A percentile compares a stretch with the other conserved stretches of the same genome.
These are phyloP conservation scores for Hypoxylon sp. DNA, from an alignment of 2,329 filamentous ascomycete species.

Conservation along the genomic window DNA sequence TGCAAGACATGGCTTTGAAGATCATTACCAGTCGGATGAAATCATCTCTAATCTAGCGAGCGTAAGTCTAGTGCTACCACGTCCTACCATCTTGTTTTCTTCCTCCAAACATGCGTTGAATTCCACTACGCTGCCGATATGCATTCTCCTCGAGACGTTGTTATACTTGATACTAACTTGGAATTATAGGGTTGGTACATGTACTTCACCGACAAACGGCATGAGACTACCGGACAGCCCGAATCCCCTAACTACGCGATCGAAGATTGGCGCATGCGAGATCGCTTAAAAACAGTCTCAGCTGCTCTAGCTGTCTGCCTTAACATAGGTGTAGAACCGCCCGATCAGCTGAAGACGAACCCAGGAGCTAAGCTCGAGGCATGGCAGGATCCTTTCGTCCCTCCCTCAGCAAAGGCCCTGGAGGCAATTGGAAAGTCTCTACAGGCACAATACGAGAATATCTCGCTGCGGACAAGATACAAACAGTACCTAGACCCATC, in stretches of 20 bases:
- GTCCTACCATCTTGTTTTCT: background rate
- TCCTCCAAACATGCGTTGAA: slow-evolving; percentile 6
- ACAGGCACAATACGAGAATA: slow-evolving; percentile 95
- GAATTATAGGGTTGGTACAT: slow-evolving; percentile 91
- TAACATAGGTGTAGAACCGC: slow-evolving; percentile 97
- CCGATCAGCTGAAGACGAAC: slow-evolving; percentile 94
- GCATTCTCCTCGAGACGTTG: background rate
- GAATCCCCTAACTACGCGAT: slow-evolving; percentile 74
- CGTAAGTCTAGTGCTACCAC: slow-evolving; percentile 62
- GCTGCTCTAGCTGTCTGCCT: slow-evolving; percentile 93
- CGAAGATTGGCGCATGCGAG: slow-evolving; percentile 97
- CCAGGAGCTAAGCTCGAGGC: slow-evolving; percentile 95
- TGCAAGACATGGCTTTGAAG: slow-evolving; percentile 88
- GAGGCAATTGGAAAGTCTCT: slow-evolving; percentile 96
- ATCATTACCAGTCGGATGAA: slow-evolving; percentile 90
- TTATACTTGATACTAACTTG: slow-evolving; percentile 30
- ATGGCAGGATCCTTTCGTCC: slow-evolving; percentile 91
- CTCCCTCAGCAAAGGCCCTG: slow-evolving; percentile 84
- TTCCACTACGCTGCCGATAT: background rate
- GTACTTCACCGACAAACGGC: slow-evolving; percentile 98
- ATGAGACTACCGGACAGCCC: slow-evolving; percentile 92
- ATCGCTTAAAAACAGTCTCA: slow-evolving; percentile 95
- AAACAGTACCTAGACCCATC: slow-evolving; percentile 97
- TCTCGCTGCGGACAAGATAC: slow-evolving; percentile 95
- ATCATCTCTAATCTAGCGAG: slow-evolving; percentile 86